Evolutionary conservation across 805 yeast species (phyloP).

Genomic region (Clavispora carvajalis): DNA sequence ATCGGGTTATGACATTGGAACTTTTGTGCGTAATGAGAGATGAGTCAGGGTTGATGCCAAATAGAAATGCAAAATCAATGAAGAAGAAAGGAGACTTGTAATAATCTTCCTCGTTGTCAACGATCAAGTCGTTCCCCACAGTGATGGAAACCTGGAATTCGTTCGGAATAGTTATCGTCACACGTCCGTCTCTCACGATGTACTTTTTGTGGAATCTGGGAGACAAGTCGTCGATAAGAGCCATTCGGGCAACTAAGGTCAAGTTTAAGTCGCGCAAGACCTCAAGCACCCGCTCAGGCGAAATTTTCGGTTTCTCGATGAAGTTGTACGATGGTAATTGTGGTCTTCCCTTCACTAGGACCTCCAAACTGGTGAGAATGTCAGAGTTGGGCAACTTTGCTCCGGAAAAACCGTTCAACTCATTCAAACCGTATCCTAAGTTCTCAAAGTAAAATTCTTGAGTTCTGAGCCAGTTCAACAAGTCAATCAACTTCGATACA

Average conservation of each 20-base stretch:
- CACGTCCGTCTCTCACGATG: constrained; percentile 69
- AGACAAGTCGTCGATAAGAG: constrained; percentile 63
- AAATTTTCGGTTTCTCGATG: constrained; percentile 44
- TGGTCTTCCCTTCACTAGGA: constrained; percentile 73
- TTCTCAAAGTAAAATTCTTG: constrained; percentile 65
- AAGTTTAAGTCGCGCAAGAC: constrained; percentile 68
- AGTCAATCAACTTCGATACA: constrained; percentile 72
- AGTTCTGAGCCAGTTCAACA: constrained; percentile 79
- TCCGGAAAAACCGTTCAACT: constrained; percentile 67
- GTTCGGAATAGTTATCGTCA: constrained; percentile 54
- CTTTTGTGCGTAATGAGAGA: constrained; percentile 26
- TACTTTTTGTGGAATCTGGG: constrained; percentile 52
- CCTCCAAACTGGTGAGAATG: constrained; percentile 80
- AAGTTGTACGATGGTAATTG: constrained; percentile 61
- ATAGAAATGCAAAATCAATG: constrained; percentile 68
- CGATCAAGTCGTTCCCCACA: constrained; percentile 52
- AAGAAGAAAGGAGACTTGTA: constrained; percentile 61
- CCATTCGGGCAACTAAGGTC: constrained; percentile 67
- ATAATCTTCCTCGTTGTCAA: constrained; percentile 46
- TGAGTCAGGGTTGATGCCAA: constrained; percentile 40
- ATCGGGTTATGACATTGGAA: constrained; percentile 20
- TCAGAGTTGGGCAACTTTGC: constrained; percentile 95
- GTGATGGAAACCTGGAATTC: constrained; percentile 63
- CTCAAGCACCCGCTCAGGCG: constrained; percentile 51
- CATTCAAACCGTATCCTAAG: constrained; percentile 60